phyloP scores from a whole-genome alignment of 129 eudicot genomes.

The Artemisia tridentata region DNA sequence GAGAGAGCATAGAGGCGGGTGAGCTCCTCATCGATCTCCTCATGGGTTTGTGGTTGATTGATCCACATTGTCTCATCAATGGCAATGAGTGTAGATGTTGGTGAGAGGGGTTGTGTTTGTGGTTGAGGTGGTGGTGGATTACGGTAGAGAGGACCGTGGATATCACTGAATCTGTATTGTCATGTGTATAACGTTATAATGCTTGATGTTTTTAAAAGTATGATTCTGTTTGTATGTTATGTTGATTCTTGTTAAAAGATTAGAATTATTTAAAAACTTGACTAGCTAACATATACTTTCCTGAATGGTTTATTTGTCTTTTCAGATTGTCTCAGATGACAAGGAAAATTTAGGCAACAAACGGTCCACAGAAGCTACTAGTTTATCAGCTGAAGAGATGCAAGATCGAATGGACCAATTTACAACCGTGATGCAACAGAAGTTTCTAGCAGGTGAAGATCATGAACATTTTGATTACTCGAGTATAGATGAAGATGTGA shows the following conservation, averaged over 20 bases:
- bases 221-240: not conserved
- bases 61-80: too few species aligned
- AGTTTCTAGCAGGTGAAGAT: conserved; percentile 91
- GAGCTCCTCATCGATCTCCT: too few species aligned
- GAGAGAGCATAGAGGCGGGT: too few species aligned
- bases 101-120: too few species aligned
- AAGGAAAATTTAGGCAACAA: conserved; percentile 13
- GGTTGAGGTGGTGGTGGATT: too few species aligned
- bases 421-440: conserved; percentile 72
- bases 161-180: not conserved
- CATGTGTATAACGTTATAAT: not conserved
- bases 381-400: conserved; percentile 63
- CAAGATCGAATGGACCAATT: conserved; percentile 83
- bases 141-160: too few species aligned
- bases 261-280: too few species aligned
- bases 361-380: conserved; percentile 32
- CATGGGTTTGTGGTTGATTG: too few species aligned
- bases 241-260: too few species aligned
- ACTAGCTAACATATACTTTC: not conserved
- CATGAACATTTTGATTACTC: conserved; percentile 73
- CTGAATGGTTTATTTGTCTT: conserved; percentile 5
- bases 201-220: not conserved
- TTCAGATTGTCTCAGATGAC: conserved; percentile 22
- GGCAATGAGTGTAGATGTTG: too few species aligned
- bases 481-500: conserved; percentile 75